Percentiles rank a stretch among this genome's conserved stretches.
Conservation (phyloP, 163 green algal genomes). For the Chlorella variabilis region DNA sequence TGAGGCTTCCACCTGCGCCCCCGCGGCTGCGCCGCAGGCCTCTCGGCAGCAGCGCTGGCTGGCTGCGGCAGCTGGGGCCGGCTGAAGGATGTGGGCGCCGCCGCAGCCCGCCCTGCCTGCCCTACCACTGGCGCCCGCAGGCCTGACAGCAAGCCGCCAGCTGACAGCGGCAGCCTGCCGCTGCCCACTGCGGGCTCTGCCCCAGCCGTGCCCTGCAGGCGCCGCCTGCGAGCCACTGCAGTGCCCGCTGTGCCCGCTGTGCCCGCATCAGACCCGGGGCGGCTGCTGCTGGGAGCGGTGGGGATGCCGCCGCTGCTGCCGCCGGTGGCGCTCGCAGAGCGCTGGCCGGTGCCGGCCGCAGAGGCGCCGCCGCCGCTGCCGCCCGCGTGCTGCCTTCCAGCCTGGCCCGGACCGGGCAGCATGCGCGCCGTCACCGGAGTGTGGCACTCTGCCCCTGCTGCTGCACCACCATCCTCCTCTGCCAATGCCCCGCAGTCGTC, state of each 20-base stretch:
- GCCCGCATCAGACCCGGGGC: not conserved
- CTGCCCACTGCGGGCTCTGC: conserved; percentile 2
- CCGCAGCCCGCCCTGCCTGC: too few relatives aligned
- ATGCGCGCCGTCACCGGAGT: not conserved
- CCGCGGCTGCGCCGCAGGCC: not conserved
- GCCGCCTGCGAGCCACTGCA: not conserved
- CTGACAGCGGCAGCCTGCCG: conserved; percentile 6
- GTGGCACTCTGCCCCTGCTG: too few relatives aligned
- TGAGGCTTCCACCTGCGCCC: conserved; percentile 2
- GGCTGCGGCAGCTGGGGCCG: not conserved
- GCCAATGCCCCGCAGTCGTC: too few relatives aligned
- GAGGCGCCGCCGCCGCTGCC: too few relatives aligned
- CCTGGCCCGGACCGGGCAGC: not conserved
- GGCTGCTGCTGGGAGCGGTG: not conserved
- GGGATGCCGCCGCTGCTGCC: conserved; percentile 23
- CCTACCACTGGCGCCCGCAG: not conserved
- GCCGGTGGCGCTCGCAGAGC: not conserved
- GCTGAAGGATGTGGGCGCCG: not conserved
- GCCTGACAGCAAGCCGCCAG: not conserved
- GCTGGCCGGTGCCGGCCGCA: not conserved
- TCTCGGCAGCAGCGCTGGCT: not conserved
- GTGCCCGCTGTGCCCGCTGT: not conserved
- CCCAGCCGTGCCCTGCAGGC: not conserved
- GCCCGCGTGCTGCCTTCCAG: not conserved
- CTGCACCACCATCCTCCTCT: too few relatives aligned